Evolutionary conservation across 2,329 filamentous ascomycete species (phyloP), one percentile per base, ranked within the genome.

Genomic region (Aspergillus unguis): DNA sequence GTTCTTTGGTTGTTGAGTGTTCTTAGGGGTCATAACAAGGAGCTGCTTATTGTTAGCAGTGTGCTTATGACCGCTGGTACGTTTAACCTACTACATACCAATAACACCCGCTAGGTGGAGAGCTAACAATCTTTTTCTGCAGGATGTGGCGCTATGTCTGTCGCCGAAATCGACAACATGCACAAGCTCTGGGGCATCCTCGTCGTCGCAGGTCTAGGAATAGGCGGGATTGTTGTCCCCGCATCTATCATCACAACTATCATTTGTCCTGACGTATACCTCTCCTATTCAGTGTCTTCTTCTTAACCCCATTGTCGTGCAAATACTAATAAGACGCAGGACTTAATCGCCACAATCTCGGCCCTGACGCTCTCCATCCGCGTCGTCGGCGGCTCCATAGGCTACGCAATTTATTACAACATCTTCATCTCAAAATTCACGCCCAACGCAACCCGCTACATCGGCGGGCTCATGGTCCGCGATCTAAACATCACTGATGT

Each of bases 301-400:
- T 17, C 17, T 17, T 17, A 17, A 17, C 17, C 17, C 17, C 17
- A 17, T 17, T 17, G 17, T 17, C 17, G 17, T 17, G 17, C 17
- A 17, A 17, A 17, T 17, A 17, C 29, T 27, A 17, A 37, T 8
- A 28, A 41, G 5, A 23, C 5, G 2, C n/a, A 73, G 71, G 73
- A 88, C 50, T 75, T 88, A 5, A 88, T 89, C 57, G 85, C 84
- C 6, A 88, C 85, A 2, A 78, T 87, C 42, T 81, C 85, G 1
- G 84, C 86, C 5, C 73, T 89, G 25, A 87, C 85, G 0, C 78
- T 88, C 35, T 80, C 84, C n/a, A 82, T 88, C 58, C 84, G 86
- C 35, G 83, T 86, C 50, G 78, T 88, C 33, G 85, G 86, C 43
- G 85, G 85, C 29, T 78, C 80, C 9, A 80, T 88, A 54, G 85